A percentile compares a stretch with the other conserved stretches of the same genome.
These are phyloP conservation scores for Citrus maxima DNA, from an alignment of 345 rosid species.

Conservation along the genomic window DNA sequence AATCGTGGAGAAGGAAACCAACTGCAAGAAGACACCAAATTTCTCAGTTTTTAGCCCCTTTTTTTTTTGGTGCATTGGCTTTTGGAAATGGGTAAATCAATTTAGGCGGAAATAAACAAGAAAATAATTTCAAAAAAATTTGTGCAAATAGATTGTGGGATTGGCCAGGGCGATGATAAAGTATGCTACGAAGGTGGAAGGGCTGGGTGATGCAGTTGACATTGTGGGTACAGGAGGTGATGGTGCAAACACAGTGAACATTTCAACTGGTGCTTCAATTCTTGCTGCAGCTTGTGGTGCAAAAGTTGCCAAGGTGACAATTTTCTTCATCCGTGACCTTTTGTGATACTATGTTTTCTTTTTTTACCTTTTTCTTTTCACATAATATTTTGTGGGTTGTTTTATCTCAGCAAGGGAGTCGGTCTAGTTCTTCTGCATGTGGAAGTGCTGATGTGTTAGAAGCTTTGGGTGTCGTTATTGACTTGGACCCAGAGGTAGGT, in stretches of 20 bases:
- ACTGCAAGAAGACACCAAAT: background rate
- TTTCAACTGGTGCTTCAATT: conserved; percentile 90
- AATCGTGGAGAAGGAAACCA: background rate
- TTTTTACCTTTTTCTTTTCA: background rate
- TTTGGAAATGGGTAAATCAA: background rate
- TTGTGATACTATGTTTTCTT: background rate
- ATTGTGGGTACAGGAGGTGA: conserved; percentile 96
- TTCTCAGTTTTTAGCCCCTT: background rate
- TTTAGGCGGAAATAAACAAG: background rate
- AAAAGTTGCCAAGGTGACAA: conserved; percentile 82
- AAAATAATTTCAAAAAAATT: background rate
- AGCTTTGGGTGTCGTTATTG: conserved; percentile 69
- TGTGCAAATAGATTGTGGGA: conserved; percentile 61
- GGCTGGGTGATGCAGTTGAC: conserved; percentile 68
- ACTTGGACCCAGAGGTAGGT: conserved; percentile 77
- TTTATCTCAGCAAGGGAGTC: conserved; percentile 80
- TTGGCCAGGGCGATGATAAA: conserved; percentile 85
- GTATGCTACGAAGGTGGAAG: conserved; percentile 75
- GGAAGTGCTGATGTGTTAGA: conserved; percentile 98
- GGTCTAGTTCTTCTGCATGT: conserved; percentile 96
- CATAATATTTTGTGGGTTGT: background rate
- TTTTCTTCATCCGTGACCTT: background rate
- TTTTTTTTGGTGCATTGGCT: background rate
- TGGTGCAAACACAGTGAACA: conserved; percentile 94
- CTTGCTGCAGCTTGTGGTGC: conserved; percentile 97